Percentiles rank a stretch among this genome's conserved stretches.
Evolutionary conservation across 345 rosid genomes (phyloP).

Genomic region (Isatis tinctoria): DNA sequence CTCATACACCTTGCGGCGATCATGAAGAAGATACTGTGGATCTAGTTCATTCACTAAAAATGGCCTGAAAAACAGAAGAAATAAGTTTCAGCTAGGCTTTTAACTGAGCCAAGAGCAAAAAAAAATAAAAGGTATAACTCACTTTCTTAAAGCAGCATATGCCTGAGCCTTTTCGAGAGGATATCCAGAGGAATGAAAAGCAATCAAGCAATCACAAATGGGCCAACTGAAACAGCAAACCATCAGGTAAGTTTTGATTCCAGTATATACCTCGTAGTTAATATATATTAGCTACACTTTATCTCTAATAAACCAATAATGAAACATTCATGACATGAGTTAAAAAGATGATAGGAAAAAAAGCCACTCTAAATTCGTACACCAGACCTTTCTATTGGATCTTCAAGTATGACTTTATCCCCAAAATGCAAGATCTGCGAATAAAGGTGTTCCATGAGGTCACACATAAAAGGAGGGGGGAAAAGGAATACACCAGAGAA

Average conservation of each 20-base stretch:
- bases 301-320: conserved; percentile 4
- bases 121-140: conserved; percentile 29
- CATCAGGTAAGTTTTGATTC: conserved; percentile 21
- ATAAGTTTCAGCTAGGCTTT: neutral
- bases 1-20: conserved; percentile 97
- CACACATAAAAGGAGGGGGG: neutral
- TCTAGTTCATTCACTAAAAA: conserved; percentile 89
- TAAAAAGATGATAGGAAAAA: neutral
- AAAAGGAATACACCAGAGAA: conserved; percentile 13
- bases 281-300: neutral
- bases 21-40: conserved; percentile 95
- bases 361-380: neutral
- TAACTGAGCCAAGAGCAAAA: neutral
- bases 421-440: conserved; percentile 74
- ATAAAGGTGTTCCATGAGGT: conserved; percentile 18
- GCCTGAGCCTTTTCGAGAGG: conserved; percentile 71
- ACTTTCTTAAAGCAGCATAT: conserved; percentile 90
- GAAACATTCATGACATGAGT: neutral
- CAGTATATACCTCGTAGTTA: neutral
- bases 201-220: conserved; percentile 92
- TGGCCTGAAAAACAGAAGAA: conserved; percentile 55
- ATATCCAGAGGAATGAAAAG: conserved; percentile 91
- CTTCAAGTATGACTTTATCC: conserved; percentile 81
- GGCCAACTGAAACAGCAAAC: conserved; percentile 84
- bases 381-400: conserved; percentile 80